A percentile compares a stretch with the other conserved stretches of the same genome.
These are phyloP conservation scores for Lactarius akahatsu DNA, from an alignment of 768 basidiomycete genomes.

Conservation along the genomic window DNA sequence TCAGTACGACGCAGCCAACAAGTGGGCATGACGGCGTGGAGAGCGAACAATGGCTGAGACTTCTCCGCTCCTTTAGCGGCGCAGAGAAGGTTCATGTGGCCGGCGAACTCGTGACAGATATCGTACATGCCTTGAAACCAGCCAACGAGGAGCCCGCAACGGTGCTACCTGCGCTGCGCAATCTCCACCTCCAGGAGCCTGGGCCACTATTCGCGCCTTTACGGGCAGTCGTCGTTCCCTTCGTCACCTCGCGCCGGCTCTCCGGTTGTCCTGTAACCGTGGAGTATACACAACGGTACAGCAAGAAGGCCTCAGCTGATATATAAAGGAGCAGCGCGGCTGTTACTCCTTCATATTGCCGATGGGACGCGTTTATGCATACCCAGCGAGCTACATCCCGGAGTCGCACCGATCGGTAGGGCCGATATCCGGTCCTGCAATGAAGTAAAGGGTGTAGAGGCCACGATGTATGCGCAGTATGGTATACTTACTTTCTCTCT, in stretches of 20 bases:
- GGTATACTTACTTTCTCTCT: not conserved
- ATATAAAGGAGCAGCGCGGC: not conserved
- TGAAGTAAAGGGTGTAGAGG: not conserved
- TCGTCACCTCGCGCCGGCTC: not conserved
- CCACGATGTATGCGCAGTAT: not conserved
- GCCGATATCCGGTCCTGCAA: not conserved
- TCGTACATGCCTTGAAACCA: not conserved
- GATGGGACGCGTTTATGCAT: not conserved
- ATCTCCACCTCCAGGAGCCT: not conserved
- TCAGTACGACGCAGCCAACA: not conserved
- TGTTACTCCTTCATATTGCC: not conserved
- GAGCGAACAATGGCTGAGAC: not conserved
- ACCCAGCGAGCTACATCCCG: not conserved
- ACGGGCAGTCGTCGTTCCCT: not conserved
- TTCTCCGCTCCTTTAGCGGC: not conserved
- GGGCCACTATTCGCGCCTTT: not conserved
- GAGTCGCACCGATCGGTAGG: not conserved
- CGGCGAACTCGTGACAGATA: not conserved
- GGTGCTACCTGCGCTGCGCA: not conserved
- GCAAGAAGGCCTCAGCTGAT: not conserved
- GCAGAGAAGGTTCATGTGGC: not conserved
- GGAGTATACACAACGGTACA: not conserved
- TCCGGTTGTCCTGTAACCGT: not conserved
- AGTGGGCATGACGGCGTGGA: not conserved
- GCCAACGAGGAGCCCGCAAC: not conserved